phyloP scores from a whole-genome alignment of 495 filamentous ascomycete species.

The Hypoxylon cercidicola region DNA sequence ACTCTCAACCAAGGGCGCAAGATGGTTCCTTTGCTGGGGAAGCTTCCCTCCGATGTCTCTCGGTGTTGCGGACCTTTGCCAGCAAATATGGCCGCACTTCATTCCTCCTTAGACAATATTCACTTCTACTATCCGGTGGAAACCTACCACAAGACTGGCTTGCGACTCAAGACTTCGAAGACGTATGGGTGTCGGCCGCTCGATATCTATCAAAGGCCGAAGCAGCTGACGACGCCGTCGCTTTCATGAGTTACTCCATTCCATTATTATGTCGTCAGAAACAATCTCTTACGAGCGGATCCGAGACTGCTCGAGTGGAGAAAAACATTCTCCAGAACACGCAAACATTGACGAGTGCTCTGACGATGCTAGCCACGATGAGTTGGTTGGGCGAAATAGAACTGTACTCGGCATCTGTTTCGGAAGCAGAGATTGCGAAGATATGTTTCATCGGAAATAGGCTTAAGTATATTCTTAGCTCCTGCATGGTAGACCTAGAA shows the following conservation, averaged over 20 bases:
- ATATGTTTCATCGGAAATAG: constrained; percentile 37
- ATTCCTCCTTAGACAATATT: constrained; percentile 51
- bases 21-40: constrained; percentile 43
- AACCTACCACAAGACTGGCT: constrained; percentile 57
- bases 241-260: constrained; percentile 50
- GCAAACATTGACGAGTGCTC: constrained; percentile 48
- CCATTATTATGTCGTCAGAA: constrained; percentile 47
- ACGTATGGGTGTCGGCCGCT: constrained; percentile 49
- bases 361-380: constrained; percentile 51
- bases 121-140: constrained; percentile 45
- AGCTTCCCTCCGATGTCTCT: constrained; percentile 36
- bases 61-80: constrained; percentile 45
- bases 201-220: constrained; percentile 43
- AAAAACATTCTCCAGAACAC: constrained; percentile 37
- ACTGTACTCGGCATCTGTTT: constrained; percentile 22
- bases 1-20: constrained; percentile 47
- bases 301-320: constrained; percentile 32
- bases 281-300: background rate
- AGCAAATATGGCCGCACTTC: constrained; percentile 36
- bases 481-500: constrained; percentile 33
- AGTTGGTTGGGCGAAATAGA: constrained; percentile 44
- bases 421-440: constrained; percentile 35
- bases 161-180: constrained; percentile 51
- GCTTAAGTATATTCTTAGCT: constrained; percentile 33
- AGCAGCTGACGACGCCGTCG: constrained; percentile 47